Evolutionary conservation across 2,329 filamentous ascomycete species (phyloP), one percentile per base, ranked within the genome.

Genomic region (Chrysoporthe puriensis): DNA sequence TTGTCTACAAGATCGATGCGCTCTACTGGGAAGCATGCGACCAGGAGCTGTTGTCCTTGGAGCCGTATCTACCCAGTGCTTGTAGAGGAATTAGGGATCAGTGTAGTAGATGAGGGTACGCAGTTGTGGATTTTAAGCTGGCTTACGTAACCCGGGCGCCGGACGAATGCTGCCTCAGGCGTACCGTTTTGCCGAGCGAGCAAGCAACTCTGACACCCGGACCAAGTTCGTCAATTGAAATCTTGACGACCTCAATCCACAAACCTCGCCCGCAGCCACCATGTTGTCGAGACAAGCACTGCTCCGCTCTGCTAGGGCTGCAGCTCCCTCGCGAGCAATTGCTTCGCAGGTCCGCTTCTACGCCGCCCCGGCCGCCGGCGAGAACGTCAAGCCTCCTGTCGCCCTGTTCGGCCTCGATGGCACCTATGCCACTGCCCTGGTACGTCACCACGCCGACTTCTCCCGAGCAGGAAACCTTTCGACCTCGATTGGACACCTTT

Each of bases 361-460:
- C 83, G 93, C 93, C 77, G 83, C 86, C 71, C 82, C 88, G 71
- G 84, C 87, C 77, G 80, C 88, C 74, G 80, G 85, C 77, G 83
- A 88, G 79, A 88, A 90, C 70, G 83, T 89, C 80, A 94, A 92
- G 86, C 90, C 95, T 76, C 96, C 96, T 74, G 86, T 97, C 79
- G 88, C 94, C 76, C 88, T 99, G 78, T 99, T 93, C 83, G 96
- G 96, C 76, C 85, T 99, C 79, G 96, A 98, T 83, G 96, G 96
- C 82, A 98, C 95, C 80, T 99, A 99, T 85, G 96, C 96, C 80
- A 94, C 91, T 84, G 96, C 96, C 85, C 88, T 99, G 90, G 96
- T 99, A 95, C 81, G 93, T 73, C 68, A 68, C 68, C 56, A 40
- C 59, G 66, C 65, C 67, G 54, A 65, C 26, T 63, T 48, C 44